A percentile compares a stretch with the other conserved stretches of the same genome.
These are phyloP conservation scores for Jasminum sambac DNA, from an alignment of 257 asterid species.

Conservation along the genomic window DNA sequence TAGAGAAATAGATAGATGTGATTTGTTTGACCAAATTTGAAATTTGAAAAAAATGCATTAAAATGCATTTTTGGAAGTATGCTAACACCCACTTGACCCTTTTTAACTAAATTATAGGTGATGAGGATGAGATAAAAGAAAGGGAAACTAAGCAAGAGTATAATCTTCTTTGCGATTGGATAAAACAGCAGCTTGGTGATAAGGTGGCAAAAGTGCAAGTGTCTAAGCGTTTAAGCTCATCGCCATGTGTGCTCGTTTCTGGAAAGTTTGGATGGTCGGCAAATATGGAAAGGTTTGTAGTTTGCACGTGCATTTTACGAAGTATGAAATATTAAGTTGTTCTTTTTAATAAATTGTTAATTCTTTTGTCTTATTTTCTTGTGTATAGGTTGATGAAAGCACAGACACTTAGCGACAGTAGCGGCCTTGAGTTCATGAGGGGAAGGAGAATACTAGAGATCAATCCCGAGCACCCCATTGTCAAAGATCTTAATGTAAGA, in stretches of 20 bases:
- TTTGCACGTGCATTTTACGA: neutral
- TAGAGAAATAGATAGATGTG: too few relatives aligned
- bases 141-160: slow-evolving; percentile 85
- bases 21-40: too few relatives aligned
- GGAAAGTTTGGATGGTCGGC: slow-evolving; percentile 99
- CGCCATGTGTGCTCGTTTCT: slow-evolving; percentile 99
- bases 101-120: slow-evolving; percentile 45
- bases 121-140: slow-evolving; percentile 84
- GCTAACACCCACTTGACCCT: too few relatives aligned
- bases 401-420: slow-evolving; percentile 89
- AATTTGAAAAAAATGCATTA: too few relatives aligned
- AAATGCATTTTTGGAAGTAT: too few relatives aligned
- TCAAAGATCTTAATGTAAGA: slow-evolving; percentile 88
- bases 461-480: slow-evolving; percentile 92
- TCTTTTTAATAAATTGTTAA: neutral
- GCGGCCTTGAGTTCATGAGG: slow-evolving; percentile 95
- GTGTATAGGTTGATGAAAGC: slow-evolving; percentile 82
- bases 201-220: slow-evolving; percentile 96
- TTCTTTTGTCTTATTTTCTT: slow-evolving; percentile 2
- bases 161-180: slow-evolving; percentile 89
- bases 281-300: slow-evolving; percentile 89
- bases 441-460: slow-evolving; percentile 96
- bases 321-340: neutral
- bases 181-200: slow-evolving; percentile 94
- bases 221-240: slow-evolving; percentile 90